These are phyloP conservation scores for Apophysomyces sp. DNA, from an alignment of 371 early-diverging fungal species.

Conservation along the genomic window DNA sequence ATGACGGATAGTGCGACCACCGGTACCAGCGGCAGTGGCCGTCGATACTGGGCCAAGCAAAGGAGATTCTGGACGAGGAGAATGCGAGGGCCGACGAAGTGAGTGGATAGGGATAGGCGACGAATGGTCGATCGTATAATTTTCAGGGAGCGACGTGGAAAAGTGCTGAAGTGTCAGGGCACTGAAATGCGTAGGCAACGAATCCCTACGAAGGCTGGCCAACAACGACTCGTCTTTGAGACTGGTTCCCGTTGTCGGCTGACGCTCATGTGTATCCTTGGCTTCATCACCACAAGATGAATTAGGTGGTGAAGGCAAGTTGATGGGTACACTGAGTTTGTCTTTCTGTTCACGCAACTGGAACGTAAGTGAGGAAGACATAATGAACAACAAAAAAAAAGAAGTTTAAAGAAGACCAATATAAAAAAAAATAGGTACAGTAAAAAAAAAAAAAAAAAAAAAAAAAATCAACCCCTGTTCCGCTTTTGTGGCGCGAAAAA, in stretches of 20 bases:
- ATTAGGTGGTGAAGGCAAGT: slow-evolving; percentile 48
- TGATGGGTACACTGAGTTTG: slow-evolving; percentile 10
- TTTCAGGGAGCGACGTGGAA: slow-evolving; percentile 43
- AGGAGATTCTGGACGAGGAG: slow-evolving; percentile 7
- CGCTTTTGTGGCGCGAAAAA: neutral
- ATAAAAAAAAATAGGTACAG: neutral
- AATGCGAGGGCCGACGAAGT: slow-evolving; percentile 2
- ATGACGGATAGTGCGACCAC: slow-evolving; percentile 36
- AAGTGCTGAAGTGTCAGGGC: slow-evolving; percentile 34
- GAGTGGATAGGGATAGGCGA: slow-evolving; percentile 10
- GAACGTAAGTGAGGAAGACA: slow-evolving; percentile 47
- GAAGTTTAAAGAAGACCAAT: neutral
- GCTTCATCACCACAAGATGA: slow-evolving; percentile 49
- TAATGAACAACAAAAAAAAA: slow-evolving; percentile 9
- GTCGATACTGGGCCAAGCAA: slow-evolving; percentile 15
- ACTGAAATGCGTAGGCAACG: slow-evolving; percentile 39
- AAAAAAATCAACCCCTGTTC: neutral
- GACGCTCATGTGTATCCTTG: slow-evolving; percentile 10
- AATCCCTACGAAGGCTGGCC: slow-evolving; percentile 26
- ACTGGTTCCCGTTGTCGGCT: neutral
- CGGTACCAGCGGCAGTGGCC: slow-evolving; percentile 38
- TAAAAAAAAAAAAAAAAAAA: slow-evolving; percentile 3
- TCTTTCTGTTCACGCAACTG: slow-evolving; percentile 40
- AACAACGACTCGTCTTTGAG: neutral
- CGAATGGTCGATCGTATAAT: slow-evolving; percentile 50